A percentile compares a stretch with the other conserved stretches of the same genome.
Evolutionary conservation across 129 eudicot species (phyloP).

Genomic region (Helichrysum umbraculigerum): DNA sequence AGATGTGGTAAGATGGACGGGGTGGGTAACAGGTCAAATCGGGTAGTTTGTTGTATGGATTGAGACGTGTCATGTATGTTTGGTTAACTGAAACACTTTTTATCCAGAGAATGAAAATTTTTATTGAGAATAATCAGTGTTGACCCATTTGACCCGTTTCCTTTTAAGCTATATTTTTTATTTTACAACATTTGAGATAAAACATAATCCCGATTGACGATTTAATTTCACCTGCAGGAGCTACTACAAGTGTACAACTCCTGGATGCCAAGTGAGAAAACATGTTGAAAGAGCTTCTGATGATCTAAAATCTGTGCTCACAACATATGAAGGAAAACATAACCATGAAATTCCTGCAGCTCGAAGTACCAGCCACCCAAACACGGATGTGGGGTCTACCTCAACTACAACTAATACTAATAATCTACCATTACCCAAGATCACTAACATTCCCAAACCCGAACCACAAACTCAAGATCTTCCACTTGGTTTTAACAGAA

Average conservation of each 20-base stretch:
- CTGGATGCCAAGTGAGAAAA: slow-evolving; percentile 69
- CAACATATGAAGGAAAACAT: slow-evolving; percentile 78
- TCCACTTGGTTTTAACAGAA: slow-evolving; percentile 36
- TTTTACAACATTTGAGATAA: not conserved
- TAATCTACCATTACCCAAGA: slow-evolving; percentile 33
- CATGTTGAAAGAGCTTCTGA: slow-evolving; percentile 78
- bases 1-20: not conserved
- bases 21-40: not conserved
- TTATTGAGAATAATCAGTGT: not conserved
- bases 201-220: not conserved
- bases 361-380: slow-evolving; percentile 48
- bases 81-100: not conserved
- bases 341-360: slow-evolving; percentile 67
- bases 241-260: slow-evolving; percentile 73
- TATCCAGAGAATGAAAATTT: not conserved
- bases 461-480: slow-evolving; percentile 53
- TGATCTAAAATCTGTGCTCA: slow-evolving; percentile 57
- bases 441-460: slow-evolving; percentile 31
- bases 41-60: not conserved
- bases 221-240: slow-evolving; percentile 43
- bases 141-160: not conserved
- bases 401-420: slow-evolving; percentile 21
- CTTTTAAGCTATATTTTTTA: not conserved
- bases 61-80: not conserved
- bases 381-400: slow-evolving; percentile 15